phyloP scores from a whole-genome alignment of 495 filamentous ascomycete species.

The Penicillium turbatum region DNA sequence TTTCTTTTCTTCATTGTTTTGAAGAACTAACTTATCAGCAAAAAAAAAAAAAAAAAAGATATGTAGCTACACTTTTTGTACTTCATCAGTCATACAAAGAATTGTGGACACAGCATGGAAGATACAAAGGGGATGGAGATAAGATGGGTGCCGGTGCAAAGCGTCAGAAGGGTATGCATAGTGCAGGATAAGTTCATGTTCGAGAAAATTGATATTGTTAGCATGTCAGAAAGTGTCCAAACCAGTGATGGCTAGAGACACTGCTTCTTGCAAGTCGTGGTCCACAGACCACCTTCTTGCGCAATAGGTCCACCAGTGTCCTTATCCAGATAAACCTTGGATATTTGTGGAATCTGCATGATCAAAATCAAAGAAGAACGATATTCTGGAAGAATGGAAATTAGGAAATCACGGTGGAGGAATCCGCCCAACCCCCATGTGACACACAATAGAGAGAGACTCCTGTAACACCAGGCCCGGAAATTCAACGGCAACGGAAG shows the following conservation, averaged over 20 bases:
- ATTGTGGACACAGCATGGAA: slow-evolving; percentile 12
- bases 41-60: slow-evolving; percentile 11
- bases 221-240: neutral
- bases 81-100: slow-evolving; percentile 20
- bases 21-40: neutral
- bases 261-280: neutral
- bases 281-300: neutral
- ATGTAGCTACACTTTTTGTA: slow-evolving; percentile 23
- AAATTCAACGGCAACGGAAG: slow-evolving; percentile 51
- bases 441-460: slow-evolving; percentile 5
- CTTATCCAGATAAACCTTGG: too few relatives aligned
- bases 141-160: slow-evolving; percentile 9
- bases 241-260: neutral
- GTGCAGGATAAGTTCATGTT: neutral
- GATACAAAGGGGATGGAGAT: neutral
- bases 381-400: neutral
- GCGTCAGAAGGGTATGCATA: slow-evolving; percentile 20
- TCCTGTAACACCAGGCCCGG: neutral
- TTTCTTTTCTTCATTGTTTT: neutral
- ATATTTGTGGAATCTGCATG: neutral
- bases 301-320: neutral
- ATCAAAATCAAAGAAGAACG: neutral
- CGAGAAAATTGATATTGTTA: neutral
- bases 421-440: neutral
- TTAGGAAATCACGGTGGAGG: too few relatives aligned